A percentile compares a stretch with the other conserved stretches of the same genome.
Conservation (phyloP, 768 basidiomycete species). For the Kockovaella imperatae region DNA sequence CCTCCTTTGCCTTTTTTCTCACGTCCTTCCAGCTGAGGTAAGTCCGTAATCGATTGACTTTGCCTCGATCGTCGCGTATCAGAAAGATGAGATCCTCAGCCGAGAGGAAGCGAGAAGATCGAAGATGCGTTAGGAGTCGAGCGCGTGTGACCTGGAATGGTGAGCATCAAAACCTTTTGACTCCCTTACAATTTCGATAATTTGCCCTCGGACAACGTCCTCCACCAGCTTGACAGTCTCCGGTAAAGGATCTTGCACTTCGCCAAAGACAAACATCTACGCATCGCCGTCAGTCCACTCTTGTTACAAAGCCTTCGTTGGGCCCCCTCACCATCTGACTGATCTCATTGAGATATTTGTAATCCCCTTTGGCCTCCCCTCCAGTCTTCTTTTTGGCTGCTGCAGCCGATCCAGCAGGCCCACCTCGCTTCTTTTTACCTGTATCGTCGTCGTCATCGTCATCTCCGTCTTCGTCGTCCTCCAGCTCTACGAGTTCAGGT, state of each 20-base stretch:
- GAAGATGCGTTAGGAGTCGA: constrained; percentile 67
- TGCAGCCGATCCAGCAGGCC: neutral
- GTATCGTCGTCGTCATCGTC: constrained; percentile 7
- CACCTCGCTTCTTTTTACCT: constrained; percentile 1
- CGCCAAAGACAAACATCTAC: constrained; percentile 95
- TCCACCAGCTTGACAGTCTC: constrained; percentile 92
- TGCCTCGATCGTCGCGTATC: constrained; percentile 85
- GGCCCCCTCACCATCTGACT: constrained; percentile 69
- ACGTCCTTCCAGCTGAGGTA: constrained; percentile 98
- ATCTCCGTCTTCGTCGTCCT: constrained; percentile 15
- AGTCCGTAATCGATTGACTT: constrained; percentile 83
- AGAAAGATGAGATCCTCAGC: constrained; percentile 95
- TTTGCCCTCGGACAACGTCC: constrained; percentile 81
- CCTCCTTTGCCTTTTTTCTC: constrained; percentile 83
- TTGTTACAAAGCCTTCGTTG: neutral
- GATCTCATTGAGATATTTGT: constrained; percentile 86
- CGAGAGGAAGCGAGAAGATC: constrained; percentile 75
- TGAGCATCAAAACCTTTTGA: neutral
- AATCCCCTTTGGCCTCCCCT: constrained; percentile 43
- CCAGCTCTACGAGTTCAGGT: constrained; percentile 16
- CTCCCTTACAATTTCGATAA: constrained; percentile 73
- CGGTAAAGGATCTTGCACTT: constrained; percentile 77
- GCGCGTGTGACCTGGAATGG: constrained; percentile 68
- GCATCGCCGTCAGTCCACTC: neutral
- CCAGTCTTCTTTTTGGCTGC: neutral